phyloP scores from a whole-genome alignment of 2,329 filamentous ascomycete species.

The Cercospora nicotianae region DNA sequence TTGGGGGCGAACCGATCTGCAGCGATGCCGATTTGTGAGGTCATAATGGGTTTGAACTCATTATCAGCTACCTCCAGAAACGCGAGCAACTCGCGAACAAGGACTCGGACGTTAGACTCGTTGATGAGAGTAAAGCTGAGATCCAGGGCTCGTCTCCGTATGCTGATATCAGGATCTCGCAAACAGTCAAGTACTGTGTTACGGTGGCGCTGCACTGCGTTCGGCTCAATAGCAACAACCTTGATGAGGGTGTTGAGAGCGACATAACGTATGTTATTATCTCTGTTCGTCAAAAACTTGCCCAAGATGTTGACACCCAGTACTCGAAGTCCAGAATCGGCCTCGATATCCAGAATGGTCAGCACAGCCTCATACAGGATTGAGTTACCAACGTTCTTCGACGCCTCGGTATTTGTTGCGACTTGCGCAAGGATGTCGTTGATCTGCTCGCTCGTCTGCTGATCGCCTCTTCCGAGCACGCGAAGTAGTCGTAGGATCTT shows the following conservation, averaged over 20 bases:
- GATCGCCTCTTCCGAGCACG: slow-evolving; percentile 82
- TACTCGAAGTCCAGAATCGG: slow-evolving; percentile 89
- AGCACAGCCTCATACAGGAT: slow-evolving; percentile 97
- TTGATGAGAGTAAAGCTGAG: slow-evolving; percentile 98
- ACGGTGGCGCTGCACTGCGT: slow-evolving; percentile 92
- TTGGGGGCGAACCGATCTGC: slow-evolving; percentile 95
- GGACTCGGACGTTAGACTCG: slow-evolving; percentile 88
- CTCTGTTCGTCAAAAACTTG: slow-evolving; percentile 96
- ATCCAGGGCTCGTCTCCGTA: slow-evolving; percentile 89
- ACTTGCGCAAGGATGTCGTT: slow-evolving; percentile 93
- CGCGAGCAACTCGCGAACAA: slow-evolving; percentile 88
- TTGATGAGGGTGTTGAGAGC: slow-evolving; percentile 97
- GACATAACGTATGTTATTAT: slow-evolving; percentile 99
- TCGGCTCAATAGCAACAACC: slow-evolving; percentile 95
- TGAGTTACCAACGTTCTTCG: slow-evolving; percentile 97
- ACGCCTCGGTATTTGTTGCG: slow-evolving; percentile 95
- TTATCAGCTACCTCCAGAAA: slow-evolving; percentile 97
- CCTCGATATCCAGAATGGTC: slow-evolving; percentile 97
- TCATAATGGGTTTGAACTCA: slow-evolving; percentile 98
- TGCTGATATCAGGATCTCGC: slow-evolving; percentile 96
- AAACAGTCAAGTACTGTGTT: slow-evolving; percentile 97
- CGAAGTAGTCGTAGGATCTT: slow-evolving; percentile 87
- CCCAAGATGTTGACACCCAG: slow-evolving; percentile 97
- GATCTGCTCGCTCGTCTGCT: slow-evolving; percentile 89
- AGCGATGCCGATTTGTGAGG: slow-evolving; percentile 93